Base-by-base conservation (phyloP, 2,329 filamentous ascomycete species). In the Fusarium pseudograminearum region DNA sequence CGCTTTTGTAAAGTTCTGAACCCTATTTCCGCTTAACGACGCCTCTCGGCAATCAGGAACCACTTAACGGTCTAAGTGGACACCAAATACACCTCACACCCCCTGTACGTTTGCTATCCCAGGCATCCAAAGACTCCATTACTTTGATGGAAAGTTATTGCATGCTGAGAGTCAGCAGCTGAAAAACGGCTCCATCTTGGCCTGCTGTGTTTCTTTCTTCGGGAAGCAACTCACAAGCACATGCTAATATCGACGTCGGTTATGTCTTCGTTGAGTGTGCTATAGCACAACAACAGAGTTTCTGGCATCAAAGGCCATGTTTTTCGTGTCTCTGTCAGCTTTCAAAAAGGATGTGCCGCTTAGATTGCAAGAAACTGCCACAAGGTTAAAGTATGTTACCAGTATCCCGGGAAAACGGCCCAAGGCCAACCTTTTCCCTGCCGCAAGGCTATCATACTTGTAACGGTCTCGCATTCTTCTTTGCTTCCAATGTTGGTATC, bases 1-100 rank as follows among this genome's bases (percentile, higher is more conserved):
- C 53, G 56, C 53, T 51, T 62, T 48, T 47, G 36, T 47, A 51
- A 48, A 40, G 45, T 30, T 42, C 26, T 31, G 14, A 65, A 71
- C 59, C 60, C 30, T 65, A 46, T 45, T 46, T 51, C 34, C 22
- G 36, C 28, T 38, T 46, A 50, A 9, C n/a, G 10, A 36, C 16
- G 48, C 24, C 24, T 46, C 30, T 50, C 52, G 47, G n/a, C 34
- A 26, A 68, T 46, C 51, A 55, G 44, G 42, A 57, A 64, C 54
- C 20, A 16, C 20, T 22, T 30, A 22, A 15, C 28, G n/a, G 30
- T 36, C 28, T 33, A 50, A 24, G 14, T 22, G 28, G 33, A 41
- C 51, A 28, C 38, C 28, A 5, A n/a, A 10, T 40, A 14, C 33
- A 50, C 38, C 22, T 40, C 44, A 38, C 28, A 38, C 38, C 16